These are phyloP conservation scores for Fusarium verticillioides DNA, from an alignment of 2,329 filamentous ascomycete species.

Conservation along the genomic window DNA sequence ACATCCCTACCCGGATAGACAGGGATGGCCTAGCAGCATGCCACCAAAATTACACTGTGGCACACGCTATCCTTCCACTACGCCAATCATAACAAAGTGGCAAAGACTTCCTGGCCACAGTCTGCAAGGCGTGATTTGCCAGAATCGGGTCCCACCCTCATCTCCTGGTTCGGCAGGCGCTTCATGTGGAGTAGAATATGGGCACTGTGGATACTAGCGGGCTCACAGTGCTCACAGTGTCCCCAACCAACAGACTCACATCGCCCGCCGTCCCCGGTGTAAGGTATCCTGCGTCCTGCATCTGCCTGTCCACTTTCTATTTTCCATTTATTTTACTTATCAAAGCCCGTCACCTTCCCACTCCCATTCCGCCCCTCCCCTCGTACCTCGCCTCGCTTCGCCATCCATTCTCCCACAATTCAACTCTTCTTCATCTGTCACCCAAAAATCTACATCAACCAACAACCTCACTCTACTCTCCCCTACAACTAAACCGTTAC, in stretches of 20 bases:
- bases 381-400: constrained; percentile 45
- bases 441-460: constrained; percentile 37
- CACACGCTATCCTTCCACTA: constrained; percentile 35
- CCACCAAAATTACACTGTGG: constrained; percentile 47
- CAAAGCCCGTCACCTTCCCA: constrained; percentile 40
- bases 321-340: constrained; percentile 41
- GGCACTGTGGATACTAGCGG: constrained; percentile 22
- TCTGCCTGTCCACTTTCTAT: constrained; percentile 17
- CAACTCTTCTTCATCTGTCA: constrained; percentile 35
- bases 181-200: constrained; percentile 24
- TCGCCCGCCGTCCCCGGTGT: constrained; percentile 44
- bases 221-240: constrained; percentile 36
- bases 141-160: constrained; percentile 36
- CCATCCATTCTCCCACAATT: constrained; percentile 39
- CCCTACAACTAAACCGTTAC: neutral
- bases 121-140: constrained; percentile 47
- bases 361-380: constrained; percentile 41
- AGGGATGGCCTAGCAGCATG: constrained; percentile 40
- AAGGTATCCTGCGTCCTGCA: constrained; percentile 1
- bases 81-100: constrained; percentile 50
- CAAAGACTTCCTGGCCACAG: constrained; percentile 42
- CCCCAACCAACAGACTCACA: constrained; percentile 49
- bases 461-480: constrained; percentile 32
- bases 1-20: constrained; percentile 30
- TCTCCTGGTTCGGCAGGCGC: constrained; percentile 39